Conservation (phyloP, 129 eudicot species). For the Pseudognaphalium luteoalbum region DNA sequence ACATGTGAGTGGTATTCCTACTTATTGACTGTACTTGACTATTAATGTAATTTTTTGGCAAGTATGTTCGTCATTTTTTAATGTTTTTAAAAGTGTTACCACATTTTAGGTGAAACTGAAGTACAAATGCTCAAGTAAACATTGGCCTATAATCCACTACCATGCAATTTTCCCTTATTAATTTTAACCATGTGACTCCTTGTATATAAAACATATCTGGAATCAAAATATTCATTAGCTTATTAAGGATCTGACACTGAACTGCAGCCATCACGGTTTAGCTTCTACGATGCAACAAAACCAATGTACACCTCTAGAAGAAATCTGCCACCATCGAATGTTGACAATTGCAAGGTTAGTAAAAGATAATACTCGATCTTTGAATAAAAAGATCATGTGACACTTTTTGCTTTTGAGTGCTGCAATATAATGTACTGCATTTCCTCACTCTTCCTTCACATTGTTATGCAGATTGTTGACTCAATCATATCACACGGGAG, state of each 20-base stretch:
- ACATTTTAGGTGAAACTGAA: neutral
- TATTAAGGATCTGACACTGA: slow-evolving; percentile 6
- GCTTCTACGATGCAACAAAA: slow-evolving; percentile 87
- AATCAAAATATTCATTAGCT: neutral
- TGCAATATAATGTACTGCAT: neutral
- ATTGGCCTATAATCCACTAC: neutral
- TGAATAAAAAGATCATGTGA: neutral
- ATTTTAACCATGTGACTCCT: neutral
- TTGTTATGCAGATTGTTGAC: slow-evolving; percentile 69
- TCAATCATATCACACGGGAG: slow-evolving; percentile 92
- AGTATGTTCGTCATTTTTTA: neutral
- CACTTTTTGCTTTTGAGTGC: neutral
- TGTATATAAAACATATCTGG: neutral
- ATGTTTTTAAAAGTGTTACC: neutral
- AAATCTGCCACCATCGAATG: slow-evolving; percentile 92
- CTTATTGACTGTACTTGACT: neutral
- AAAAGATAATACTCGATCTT: slow-evolving; percentile 5
- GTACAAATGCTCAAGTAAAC: neutral
- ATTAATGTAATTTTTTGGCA: neutral
- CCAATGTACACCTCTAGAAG: slow-evolving; percentile 98
- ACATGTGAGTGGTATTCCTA: slow-evolving; percentile 62
- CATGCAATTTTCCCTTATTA: neutral
- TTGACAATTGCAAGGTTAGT: slow-evolving; percentile 80
- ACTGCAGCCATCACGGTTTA: slow-evolving; percentile 82
- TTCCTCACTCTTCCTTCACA: slow-evolving; percentile 17